Conservation (phyloP, 2,329 filamentous ascomycete species). For the Lasiodiplodia citricola region DNA sequence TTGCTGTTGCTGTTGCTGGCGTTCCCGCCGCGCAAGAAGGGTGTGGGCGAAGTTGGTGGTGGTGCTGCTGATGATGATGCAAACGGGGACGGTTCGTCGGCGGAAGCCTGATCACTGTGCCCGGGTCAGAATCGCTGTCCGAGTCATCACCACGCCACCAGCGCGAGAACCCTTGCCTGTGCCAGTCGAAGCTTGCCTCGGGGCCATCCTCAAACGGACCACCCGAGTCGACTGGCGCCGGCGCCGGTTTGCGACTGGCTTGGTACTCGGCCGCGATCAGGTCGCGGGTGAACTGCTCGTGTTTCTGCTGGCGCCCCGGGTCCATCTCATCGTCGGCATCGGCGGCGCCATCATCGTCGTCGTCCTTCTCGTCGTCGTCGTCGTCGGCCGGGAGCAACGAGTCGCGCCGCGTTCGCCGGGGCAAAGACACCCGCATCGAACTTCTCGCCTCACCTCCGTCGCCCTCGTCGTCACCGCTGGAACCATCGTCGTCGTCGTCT, state of each 20-base stretch:
- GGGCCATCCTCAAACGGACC: not conserved
- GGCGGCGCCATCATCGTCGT: not conserved
- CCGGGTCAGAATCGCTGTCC: conserved; percentile 1
- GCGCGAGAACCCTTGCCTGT: not conserved
- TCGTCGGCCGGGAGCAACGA: not conserved
- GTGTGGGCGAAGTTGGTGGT: too few species aligned
- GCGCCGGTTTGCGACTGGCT: not conserved
- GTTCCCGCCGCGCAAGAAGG: too few species aligned
- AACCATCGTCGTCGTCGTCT: not conserved
- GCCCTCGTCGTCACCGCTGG: not conserved
- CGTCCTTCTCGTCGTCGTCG: not conserved
- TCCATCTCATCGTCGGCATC: not conserved
- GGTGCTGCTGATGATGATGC: too few species aligned
- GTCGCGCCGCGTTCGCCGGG: not conserved
- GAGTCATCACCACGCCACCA: not conserved
- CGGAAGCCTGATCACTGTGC: not conserved
- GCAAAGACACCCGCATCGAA: not conserved
- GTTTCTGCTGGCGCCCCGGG: not conserved
- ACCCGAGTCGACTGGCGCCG: not conserved
- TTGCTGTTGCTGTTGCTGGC: too few species aligned
- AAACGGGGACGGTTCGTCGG: too few species aligned
- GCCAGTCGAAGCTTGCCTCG: not conserved
- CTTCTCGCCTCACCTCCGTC: not conserved
- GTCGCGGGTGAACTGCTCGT: not conserved
- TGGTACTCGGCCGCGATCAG: not conserved